Evolutionary conservation across 2,329 filamentous ascomycete genomes (phyloP).

Genomic region (Aspergillus ochraceus): DNA sequence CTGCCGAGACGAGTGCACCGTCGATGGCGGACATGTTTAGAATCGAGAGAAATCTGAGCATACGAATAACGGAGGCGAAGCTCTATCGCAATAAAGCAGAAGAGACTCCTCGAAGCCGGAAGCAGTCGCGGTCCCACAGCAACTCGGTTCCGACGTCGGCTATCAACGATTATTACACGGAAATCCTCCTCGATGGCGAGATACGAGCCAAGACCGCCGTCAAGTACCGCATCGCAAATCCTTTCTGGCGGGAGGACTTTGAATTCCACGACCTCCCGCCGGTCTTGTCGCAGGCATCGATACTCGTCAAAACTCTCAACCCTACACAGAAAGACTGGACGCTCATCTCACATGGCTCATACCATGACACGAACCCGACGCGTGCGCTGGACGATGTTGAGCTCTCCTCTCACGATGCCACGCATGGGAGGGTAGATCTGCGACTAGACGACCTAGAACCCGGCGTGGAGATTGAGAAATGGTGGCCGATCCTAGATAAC

Average conservation of each 20-base stretch:
- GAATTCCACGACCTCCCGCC: slow-evolving; percentile 49
- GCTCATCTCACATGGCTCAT: slow-evolving; percentile 46
- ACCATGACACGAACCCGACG: slow-evolving; percentile 42
- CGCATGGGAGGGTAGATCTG: slow-evolving; percentile 68
- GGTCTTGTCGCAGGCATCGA: slow-evolving; percentile 47
- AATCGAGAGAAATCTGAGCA: slow-evolving; percentile 61
- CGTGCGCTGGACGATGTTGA: slow-evolving; percentile 47
- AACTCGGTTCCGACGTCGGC: slow-evolving; percentile 26
- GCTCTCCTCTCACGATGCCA: slow-evolving; percentile 48
- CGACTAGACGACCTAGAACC: slow-evolving; percentile 75
- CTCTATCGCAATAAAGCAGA: slow-evolving; percentile 43
- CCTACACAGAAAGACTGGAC: slow-evolving; percentile 52
- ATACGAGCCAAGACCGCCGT: slow-evolving; percentile 50
- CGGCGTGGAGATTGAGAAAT: slow-evolving; percentile 78
- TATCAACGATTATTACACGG: slow-evolving; percentile 48
- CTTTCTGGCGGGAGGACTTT: slow-evolving; percentile 54
- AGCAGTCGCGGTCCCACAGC: slow-evolving; percentile 33
- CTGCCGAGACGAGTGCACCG: slow-evolving; percentile 27
- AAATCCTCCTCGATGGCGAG: slow-evolving; percentile 50
- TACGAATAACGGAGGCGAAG: slow-evolving; percentile 64
- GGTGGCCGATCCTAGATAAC: slow-evolving; percentile 80
- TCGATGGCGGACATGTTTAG: slow-evolving; percentile 62
- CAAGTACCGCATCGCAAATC: slow-evolving; percentile 45
- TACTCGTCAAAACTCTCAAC: slow-evolving; percentile 49
- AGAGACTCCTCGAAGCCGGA: slow-evolving; percentile 32